Evolutionary conservation across 495 filamentous ascomycete species (phyloP).

Genomic region (Friedmanniomyces simplex): DNA sequence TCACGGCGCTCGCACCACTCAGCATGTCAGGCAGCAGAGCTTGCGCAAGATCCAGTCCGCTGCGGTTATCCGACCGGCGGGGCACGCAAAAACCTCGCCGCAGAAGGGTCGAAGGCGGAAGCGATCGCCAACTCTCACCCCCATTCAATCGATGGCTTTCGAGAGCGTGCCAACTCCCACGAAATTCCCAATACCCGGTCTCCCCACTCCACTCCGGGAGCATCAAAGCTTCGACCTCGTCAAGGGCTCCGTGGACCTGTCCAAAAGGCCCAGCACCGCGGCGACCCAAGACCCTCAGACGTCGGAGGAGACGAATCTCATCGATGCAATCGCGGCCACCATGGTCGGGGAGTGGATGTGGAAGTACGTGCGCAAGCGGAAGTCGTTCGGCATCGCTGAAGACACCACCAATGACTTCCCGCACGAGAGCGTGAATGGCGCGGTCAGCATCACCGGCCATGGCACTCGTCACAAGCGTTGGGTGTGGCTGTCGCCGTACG

Average conservation of each 20-base stretch:
- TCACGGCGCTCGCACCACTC: constrained; percentile 13
- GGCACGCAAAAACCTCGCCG: constrained; percentile 23
- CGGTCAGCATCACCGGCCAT: constrained; percentile 44
- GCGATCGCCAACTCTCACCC: constrained; percentile 18
- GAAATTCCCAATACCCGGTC: constrained; percentile 12
- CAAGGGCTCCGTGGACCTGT: constrained; percentile 13
- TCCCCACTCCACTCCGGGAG: constrained; percentile 8
- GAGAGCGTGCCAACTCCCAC: constrained; percentile 10
- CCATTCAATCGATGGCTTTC: constrained; percentile 20
- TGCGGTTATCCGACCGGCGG: constrained; percentile 50
- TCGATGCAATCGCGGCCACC: constrained; percentile 95
- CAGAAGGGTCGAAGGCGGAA: constrained; percentile 13
- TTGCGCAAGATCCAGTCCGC: constrained; percentile 79
- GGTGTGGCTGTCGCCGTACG: constrained; percentile 97
- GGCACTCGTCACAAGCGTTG: constrained; percentile 83
- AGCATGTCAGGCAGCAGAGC: constrained; percentile 36
- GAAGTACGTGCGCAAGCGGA: constrained; percentile 89
- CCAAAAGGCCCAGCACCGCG: not conserved
- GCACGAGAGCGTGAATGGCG: constrained; percentile 33
- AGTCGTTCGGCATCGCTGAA: constrained; percentile 80
- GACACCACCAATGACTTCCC: constrained; percentile 35
- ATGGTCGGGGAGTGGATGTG: constrained; percentile 99
- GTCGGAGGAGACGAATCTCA: constrained; percentile 41
- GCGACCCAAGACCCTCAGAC: not conserved
- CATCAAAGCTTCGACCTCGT: constrained; percentile 4